A percentile compares a stretch with the other conserved stretches of the same genome.
These are phyloP conservation scores for Trichoderma sp. DNA, from an alignment of 2,329 filamentous ascomycete species.

Conservation along the genomic window DNA sequence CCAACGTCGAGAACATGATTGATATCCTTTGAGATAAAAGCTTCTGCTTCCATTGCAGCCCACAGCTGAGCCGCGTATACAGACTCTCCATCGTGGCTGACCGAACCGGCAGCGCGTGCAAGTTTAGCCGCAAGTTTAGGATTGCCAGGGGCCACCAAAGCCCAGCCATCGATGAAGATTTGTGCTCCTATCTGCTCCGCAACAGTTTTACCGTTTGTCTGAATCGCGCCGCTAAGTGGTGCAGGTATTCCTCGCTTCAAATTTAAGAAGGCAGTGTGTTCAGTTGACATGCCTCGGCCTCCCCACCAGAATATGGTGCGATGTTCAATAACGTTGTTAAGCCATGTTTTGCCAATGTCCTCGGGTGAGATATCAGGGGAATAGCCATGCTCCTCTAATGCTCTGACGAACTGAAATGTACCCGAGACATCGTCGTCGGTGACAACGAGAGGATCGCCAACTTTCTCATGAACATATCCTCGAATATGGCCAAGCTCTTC, in stretches of 20 bases:
- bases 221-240: slow-evolving; percentile 31
- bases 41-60: slow-evolving; percentile 40
- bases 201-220: slow-evolving; percentile 17
- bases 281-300: slow-evolving; percentile 37
- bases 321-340: slow-evolving; percentile 21
- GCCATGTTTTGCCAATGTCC: slow-evolving; percentile 21
- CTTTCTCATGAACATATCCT: slow-evolving; percentile 33
- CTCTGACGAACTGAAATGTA: slow-evolving; percentile 36
- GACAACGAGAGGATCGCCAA: slow-evolving; percentile 30
- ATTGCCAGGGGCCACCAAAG: slow-evolving; percentile 32
- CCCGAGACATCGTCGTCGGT: slow-evolving; percentile 36
- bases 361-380: neutral
- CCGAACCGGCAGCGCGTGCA: slow-evolving; percentile 32
- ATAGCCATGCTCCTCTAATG: slow-evolving; percentile 32
- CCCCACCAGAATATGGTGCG: slow-evolving; percentile 39
- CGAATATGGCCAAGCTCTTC: slow-evolving; percentile 31
- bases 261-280: slow-evolving; percentile 39
- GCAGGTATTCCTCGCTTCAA: slow-evolving; percentile 36
- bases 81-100: slow-evolving; percentile 39
- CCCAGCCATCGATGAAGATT: slow-evolving; percentile 40
- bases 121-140: slow-evolving; percentile 32
- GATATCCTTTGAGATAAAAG: slow-evolving; percentile 33
- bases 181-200: slow-evolving; percentile 39
- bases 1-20: slow-evolving; percentile 34
- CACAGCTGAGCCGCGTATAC: slow-evolving; percentile 38